Evolutionary conservation across 1,284 basidiomycete species (phyloP), one percentile per base, ranked within the genome.

Genomic region (Fomitopsis betulina): DNA sequence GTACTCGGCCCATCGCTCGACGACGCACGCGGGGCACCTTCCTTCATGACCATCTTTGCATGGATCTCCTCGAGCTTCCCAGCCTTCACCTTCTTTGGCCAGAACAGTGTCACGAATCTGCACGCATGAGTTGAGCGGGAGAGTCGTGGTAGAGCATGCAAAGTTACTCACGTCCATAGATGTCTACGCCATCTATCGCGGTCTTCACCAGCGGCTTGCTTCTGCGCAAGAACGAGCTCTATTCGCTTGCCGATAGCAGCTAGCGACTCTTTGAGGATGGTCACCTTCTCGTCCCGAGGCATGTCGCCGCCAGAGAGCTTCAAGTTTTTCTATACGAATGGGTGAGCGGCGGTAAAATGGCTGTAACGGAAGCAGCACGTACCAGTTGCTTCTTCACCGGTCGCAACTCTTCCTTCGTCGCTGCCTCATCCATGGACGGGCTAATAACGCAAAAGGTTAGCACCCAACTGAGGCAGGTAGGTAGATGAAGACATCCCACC

Each of bases 321-420:
- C 54, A 98, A 81, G 76, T 93, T 91, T 87, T 98, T 98, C 89
- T 94, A 66, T 7, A 61, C n/a, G 45, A 13, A 9, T 23, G 1
- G 10, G 15, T 53, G 8, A 42, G 39, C 25, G 39, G 5, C 17
- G 3, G 38, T 4, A 17, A 37, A 4, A 38, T 12, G 13, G 13
- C 25, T 43, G 25, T 35, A 21, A 58, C 40, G 15, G 35, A 30
- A 37, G 35, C 19, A 30, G 12, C 13, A 80, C 86, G 69, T 67
- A 93, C 93, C 62, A 99, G 81, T 73, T 98, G 93, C 74, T 93
- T 93, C 82, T 98, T 98, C 61, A 98, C 96, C 2, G 97, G 97
- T 53, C 97, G 85, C 64, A 99, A 75, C 68, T 96, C 88, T 75
- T 98, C 96, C 76, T 99, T 99, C 51, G 96, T 97, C 19, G 90